Evolutionary conservation across 768 basidiomycete species (phyloP).

Genomic region (Phylloporus scabripes): DNA sequence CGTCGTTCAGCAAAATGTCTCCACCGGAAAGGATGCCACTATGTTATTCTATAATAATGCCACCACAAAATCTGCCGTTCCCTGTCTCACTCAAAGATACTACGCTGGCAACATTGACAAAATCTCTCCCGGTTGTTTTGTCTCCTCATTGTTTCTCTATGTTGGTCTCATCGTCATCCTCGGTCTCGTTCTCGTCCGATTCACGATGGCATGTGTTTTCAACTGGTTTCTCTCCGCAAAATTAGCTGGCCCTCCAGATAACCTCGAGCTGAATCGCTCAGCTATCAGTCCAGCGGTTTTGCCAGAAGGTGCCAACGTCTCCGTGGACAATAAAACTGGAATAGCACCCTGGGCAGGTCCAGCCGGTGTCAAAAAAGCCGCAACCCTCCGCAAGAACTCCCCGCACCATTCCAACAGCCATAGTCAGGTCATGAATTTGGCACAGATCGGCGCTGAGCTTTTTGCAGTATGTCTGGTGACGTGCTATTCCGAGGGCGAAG

Average conservation of each 20-base stretch:
- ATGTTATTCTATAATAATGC: constrained; percentile 73
- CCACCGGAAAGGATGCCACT: constrained; percentile 84
- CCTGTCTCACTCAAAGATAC: constrained; percentile 82
- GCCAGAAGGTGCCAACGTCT: constrained; percentile 92
- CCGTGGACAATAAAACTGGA: constrained; percentile 85
- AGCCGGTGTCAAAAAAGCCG: constrained; percentile 45
- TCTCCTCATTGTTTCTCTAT: constrained; percentile 85
- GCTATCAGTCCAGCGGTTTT: constrained; percentile 94
- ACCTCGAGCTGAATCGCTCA: constrained; percentile 64
- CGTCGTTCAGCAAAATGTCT: constrained; percentile 40
- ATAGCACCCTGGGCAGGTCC: constrained; percentile 90
- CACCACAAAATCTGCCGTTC: constrained; percentile 60
- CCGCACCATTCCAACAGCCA: constrained; percentile 46
- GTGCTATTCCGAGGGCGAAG: constrained; percentile 96
- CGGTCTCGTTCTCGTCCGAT: constrained; percentile 83
- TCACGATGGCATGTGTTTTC: constrained; percentile 94
- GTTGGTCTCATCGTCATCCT: constrained; percentile 88
- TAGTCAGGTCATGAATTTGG: constrained; percentile 59
- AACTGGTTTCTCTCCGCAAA: constrained; percentile 90
- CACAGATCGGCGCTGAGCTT: constrained; percentile 91
- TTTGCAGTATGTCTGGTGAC: constrained; percentile 96
- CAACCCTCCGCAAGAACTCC: constrained; percentile 32
- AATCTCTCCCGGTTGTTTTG: constrained; percentile 92
- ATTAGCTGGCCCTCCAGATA: constrained; percentile 73
- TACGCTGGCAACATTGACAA: constrained; percentile 95